Percentiles rank a stretch among this genome's conserved stretches.
These are phyloP conservation scores for Elongisporangium undulatum DNA, from an alignment of 352 stramenopile species.

Conservation along the genomic window DNA sequence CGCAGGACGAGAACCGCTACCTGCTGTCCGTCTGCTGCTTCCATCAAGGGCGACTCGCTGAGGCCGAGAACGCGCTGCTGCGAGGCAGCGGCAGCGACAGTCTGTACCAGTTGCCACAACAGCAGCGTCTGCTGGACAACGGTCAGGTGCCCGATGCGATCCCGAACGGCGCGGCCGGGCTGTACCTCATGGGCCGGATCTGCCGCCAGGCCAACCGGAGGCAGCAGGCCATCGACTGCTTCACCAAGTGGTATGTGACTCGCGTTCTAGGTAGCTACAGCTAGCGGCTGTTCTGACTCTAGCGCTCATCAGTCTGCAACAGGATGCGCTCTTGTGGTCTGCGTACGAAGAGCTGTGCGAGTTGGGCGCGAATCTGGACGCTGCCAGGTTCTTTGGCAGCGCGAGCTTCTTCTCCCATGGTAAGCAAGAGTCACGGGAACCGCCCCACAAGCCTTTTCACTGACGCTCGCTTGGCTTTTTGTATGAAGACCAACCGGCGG, in stretches of 20 bases:
- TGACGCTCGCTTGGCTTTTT: not conserved
- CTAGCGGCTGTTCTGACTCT: slow-evolving; percentile 6
- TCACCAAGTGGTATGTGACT: slow-evolving; percentile 62
- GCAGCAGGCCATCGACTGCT: slow-evolving; percentile 90
- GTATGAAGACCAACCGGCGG: not conserved
- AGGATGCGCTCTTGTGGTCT: slow-evolving; percentile 91
- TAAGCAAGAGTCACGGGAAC: too few relatives aligned
- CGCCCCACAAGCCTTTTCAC: too few relatives aligned
- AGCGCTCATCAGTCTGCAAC: slow-evolving; percentile 59
- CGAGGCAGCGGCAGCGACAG: slow-evolving; percentile 23
- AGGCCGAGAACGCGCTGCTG: slow-evolving; percentile 91
- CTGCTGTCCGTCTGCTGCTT: slow-evolving; percentile 72
- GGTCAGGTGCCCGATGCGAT: slow-evolving; percentile 28
- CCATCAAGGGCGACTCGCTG: slow-evolving; percentile 55
- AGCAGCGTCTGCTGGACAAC: slow-evolving; percentile 10
- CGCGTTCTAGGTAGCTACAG: too few relatives aligned
- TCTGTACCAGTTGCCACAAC: slow-evolving; percentile 9
- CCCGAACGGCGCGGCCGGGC: slow-evolving; percentile 86
- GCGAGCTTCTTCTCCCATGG: slow-evolving; percentile 38
- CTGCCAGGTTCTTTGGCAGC: slow-evolving; percentile 53
- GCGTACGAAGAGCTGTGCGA: slow-evolving; percentile 93
- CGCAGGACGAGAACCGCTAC: slow-evolving; percentile 50
- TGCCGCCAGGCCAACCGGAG: slow-evolving; percentile 85
- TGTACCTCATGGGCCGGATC: slow-evolving; percentile 91
- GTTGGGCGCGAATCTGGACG: slow-evolving; percentile 77